Evolutionary conservation across 768 basidiomycete species (phyloP).

Genomic region (Lentinula detonsa): DNA sequence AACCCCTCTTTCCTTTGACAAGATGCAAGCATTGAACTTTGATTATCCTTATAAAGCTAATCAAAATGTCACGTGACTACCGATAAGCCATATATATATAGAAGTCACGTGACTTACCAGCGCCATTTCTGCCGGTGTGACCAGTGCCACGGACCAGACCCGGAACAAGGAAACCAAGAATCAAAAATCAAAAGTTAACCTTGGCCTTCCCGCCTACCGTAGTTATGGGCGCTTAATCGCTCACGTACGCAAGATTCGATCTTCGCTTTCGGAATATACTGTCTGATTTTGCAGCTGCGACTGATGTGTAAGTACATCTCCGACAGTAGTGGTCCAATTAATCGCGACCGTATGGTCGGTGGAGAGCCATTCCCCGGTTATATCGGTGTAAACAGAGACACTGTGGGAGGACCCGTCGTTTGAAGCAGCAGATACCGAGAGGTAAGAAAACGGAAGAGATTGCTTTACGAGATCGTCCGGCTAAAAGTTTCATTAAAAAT

Average conservation of each 20-base stretch:
- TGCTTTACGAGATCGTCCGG: conserved; percentile 41
- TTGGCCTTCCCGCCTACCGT: no score
- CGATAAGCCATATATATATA: no score
- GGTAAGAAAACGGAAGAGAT: conserved; percentile 48
- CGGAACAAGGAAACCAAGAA: no score
- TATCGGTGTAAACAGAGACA: conserved; percentile 43
- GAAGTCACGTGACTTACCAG: no score
- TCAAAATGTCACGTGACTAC: no score
- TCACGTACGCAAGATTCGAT: conserved; percentile 39
- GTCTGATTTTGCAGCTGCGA: conserved; percentile 27
- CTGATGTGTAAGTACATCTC: conserved; percentile 34
- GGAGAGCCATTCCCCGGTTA: conserved; percentile 37
- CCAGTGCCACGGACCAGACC: no score
- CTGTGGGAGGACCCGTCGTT: conserved; percentile 30
- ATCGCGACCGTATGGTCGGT: conserved; percentile 24
- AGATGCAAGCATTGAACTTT: no score
- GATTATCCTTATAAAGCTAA: no score
- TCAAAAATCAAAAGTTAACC: no score
- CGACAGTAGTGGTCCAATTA: conserved; percentile 38
- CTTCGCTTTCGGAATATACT: conserved; percentile 32
- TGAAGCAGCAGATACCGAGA: conserved; percentile 29
- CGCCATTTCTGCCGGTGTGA: no score
- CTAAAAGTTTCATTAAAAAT: conserved; percentile 18
- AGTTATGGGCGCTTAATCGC: neutral
- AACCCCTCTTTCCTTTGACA: no score